Evolutionary conservation across 306 rosid genomes (phyloP).

Genomic region (Malus asiatica): DNA sequence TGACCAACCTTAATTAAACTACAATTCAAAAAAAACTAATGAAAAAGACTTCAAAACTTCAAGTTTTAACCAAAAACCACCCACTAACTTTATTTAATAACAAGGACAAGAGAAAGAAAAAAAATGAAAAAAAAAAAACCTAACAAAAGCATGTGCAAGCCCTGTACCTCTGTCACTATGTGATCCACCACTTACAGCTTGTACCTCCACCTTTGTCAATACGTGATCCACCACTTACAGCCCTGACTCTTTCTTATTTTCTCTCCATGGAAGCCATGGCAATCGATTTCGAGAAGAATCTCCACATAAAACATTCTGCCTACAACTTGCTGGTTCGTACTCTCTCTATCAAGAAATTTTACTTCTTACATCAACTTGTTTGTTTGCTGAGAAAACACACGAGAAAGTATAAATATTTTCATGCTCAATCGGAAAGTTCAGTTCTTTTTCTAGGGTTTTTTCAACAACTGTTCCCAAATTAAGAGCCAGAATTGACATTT

Average conservation of each 20-base stretch:
- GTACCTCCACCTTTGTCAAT: too few species aligned
- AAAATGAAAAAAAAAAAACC: too few species aligned
- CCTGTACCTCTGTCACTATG: too few species aligned
- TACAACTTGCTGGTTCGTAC: conserved; percentile 40
- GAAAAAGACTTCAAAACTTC: accelerated
- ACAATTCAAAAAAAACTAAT: too few species aligned
- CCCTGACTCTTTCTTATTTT: conserved; percentile 4
- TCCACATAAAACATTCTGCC: conserved; percentile 42
- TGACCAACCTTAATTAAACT: too few species aligned
- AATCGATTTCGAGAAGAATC: conserved; percentile 44
- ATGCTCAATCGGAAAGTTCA: neutral
- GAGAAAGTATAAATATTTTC: neutral
- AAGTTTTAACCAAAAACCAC: too few species aligned
- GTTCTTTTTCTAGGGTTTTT: neutral
- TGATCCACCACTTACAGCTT: too few species aligned
- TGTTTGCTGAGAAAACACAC: conserved; percentile 9
- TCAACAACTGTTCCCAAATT: neutral
- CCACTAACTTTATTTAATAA: too few species aligned
- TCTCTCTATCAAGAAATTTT: neutral
- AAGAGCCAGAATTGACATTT: neutral
- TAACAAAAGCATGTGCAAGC: too few species aligned
- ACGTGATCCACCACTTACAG: too few species aligned
- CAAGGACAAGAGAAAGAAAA: too few species aligned
- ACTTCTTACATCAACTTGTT: neutral
- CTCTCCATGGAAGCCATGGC: conserved; percentile 46